Evolutionary conservation across 176 grass and related monocot genomes (phyloP).

Genomic region (Thinopyrum elongatum): DNA sequence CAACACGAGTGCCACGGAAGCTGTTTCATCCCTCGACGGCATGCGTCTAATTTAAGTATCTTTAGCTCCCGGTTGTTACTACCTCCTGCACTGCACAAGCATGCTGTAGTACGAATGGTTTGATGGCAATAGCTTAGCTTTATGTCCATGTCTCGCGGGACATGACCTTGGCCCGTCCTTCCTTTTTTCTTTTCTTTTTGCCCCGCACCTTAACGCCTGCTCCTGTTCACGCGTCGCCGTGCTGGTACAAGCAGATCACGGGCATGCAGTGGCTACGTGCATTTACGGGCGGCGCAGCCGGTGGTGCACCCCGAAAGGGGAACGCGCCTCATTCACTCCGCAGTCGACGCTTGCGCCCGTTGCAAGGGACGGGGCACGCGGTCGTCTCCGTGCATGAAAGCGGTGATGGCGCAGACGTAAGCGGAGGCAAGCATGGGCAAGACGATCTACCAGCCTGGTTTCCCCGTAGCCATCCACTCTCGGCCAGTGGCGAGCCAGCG

Average conservation of each 20-base stretch:
- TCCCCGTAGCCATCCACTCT: constrained; percentile 2
- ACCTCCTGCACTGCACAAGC: too few species aligned
- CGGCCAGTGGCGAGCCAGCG: too few species aligned
- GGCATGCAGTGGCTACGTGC: not conserved
- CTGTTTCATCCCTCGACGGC: too few species aligned
- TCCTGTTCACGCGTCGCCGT: not conserved
- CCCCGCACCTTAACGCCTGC: not conserved
- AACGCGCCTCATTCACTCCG: constrained; percentile 6
- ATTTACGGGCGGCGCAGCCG: not conserved
- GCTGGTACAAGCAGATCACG: not conserved
- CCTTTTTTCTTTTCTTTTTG: not conserved
- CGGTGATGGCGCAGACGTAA: not conserved
- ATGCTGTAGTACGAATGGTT: not conserved
- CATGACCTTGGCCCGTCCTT: not conserved
- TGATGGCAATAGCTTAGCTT: not conserved
- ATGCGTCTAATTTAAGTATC: too few species aligned
- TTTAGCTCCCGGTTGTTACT: too few species aligned
- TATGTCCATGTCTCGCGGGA: not conserved
- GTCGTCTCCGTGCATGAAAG: too few species aligned
- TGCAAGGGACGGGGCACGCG: not conserved
- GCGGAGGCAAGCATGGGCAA: not conserved
- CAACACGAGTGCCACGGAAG: not conserved
- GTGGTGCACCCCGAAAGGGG: not conserved
- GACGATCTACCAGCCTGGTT: not conserved
- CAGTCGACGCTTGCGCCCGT: not conserved